Conservation (phyloP, 805 yeast genomes). For the Lipomyces sp. region DNA sequence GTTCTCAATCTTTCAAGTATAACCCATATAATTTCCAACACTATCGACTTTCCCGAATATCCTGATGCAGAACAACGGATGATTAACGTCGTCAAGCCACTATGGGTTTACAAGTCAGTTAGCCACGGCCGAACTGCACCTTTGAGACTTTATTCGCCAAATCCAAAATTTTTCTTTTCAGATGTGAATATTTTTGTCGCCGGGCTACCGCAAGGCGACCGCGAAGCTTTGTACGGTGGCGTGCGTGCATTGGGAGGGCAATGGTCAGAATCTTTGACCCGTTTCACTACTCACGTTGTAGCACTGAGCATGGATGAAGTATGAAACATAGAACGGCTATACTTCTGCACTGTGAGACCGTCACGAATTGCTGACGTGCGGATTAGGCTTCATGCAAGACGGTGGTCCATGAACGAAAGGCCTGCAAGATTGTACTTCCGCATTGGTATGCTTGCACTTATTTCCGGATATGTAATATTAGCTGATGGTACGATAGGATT, state of each 20-base stretch:
- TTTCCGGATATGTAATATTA: background rate
- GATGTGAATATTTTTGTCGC: slow-evolving; percentile 66
- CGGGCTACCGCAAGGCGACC: slow-evolving; percentile 60
- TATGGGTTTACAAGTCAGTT: slow-evolving; percentile 63
- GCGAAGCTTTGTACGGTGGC: slow-evolving; percentile 70
- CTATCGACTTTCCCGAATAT: slow-evolving; percentile 59
- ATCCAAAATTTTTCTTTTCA: slow-evolving; percentile 66
- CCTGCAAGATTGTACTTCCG: slow-evolving; percentile 63
- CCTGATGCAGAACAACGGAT: slow-evolving; percentile 54
- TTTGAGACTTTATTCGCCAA: slow-evolving; percentile 69
- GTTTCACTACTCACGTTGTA: slow-evolving; percentile 78
- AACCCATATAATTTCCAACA: slow-evolving; percentile 54
- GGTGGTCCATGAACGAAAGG: slow-evolving; percentile 7
- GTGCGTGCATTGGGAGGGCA: slow-evolving; percentile 80
- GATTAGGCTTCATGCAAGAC: background rate
- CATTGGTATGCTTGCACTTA: slow-evolving; percentile 48
- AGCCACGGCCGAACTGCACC: slow-evolving; percentile 52
- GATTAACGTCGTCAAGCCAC: slow-evolving; percentile 67
- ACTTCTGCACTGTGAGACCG: background rate
- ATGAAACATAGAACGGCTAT: slow-evolving; percentile 42
- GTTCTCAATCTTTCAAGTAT: slow-evolving; percentile 19
- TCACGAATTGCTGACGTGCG: background rate
- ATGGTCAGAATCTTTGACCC: slow-evolving; percentile 63
- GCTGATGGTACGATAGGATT: slow-evolving; percentile 55
- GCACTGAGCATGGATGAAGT: slow-evolving; percentile 60